Evolutionary conservation across 1,284 basidiomycete genomes (phyloP).

Genomic region (Mycena sp.): DNA sequence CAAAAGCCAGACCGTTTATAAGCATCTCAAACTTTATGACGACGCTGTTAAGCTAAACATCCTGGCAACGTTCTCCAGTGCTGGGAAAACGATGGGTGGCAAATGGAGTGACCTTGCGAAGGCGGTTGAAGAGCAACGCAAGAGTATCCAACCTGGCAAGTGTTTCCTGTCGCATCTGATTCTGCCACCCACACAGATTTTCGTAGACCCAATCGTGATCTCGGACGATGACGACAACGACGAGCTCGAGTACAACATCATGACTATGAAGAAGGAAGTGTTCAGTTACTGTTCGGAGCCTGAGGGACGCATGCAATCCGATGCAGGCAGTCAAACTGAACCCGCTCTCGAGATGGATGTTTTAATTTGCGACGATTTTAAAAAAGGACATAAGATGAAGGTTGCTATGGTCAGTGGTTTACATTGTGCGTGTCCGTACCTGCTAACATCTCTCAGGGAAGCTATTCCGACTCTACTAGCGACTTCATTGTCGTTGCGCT

Average conservation of each 20-base stretch:
- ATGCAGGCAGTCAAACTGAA: not conserved
- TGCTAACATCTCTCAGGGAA: not conserved
- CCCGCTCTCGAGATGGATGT: not conserved
- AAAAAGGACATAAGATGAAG: not conserved
- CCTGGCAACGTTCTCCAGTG: not conserved
- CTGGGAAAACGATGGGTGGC: not conserved
- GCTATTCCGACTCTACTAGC: not conserved
- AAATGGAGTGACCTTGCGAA: slow-evolving; percentile 3
- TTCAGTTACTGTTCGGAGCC: not conserved
- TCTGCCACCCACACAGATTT: not conserved
- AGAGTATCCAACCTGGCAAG: not conserved
- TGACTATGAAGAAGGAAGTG: not conserved
- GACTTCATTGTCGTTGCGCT: not conserved
- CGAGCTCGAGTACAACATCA: not conserved
- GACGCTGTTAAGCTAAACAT: not conserved
- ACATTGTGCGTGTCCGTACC: too few species aligned
- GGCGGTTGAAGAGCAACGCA: not conserved
- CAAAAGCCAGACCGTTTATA: not conserved
- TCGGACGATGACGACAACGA: not conserved
- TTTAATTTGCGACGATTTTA: not conserved
- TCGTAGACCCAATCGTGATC: not conserved
- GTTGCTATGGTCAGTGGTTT: not conserved
- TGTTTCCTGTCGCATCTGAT: not conserved
- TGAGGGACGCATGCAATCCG: not conserved
- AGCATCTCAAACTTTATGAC: slow-evolving; percentile 5